Conservation (phyloP, 192 early-diverging fungal species). For the Funneliformis mosseae region DNA sequence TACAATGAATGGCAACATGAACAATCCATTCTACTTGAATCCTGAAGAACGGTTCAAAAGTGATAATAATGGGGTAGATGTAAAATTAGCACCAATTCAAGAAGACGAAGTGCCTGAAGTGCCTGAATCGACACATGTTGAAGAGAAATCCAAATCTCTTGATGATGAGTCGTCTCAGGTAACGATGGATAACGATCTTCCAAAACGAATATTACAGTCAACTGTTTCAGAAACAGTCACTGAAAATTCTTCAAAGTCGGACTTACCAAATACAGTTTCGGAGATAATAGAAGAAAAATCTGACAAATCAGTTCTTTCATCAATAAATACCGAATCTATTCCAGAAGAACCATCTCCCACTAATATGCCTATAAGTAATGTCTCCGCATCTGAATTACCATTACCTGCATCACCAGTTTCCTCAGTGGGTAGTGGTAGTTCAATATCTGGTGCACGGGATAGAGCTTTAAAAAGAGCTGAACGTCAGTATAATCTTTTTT, state of each 20-base stretch:
- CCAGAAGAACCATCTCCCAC: not conserved
- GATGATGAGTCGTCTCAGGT: not conserved
- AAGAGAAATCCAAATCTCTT: not conserved
- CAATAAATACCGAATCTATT: not conserved
- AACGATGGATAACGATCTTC: not conserved
- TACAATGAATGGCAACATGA: slow-evolving; percentile 6
- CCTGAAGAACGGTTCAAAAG: slow-evolving; percentile 23
- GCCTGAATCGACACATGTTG: not conserved
- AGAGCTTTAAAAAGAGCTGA: slow-evolving; percentile 14
- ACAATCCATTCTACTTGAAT: not conserved
- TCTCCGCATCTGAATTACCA: not conserved
- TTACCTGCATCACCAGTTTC: not conserved
- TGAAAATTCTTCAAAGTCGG: not conserved
- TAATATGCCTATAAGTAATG: too few relatives aligned
- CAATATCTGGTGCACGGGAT: slow-evolving; percentile 5
- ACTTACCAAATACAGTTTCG: not conserved
- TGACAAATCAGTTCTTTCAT: not conserved
- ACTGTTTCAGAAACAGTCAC: not conserved
- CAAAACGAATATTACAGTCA: not conserved
- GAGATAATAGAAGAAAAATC: not conserved
- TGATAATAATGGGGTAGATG: not conserved
- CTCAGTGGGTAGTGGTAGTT: not conserved
- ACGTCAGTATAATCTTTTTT: slow-evolving; percentile 2
- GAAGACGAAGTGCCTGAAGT: not conserved
- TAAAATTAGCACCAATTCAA: not conserved